Conservation (phyloP, 2,329 filamentous ascomycete species). For the Fusarium anthophilum region DNA sequence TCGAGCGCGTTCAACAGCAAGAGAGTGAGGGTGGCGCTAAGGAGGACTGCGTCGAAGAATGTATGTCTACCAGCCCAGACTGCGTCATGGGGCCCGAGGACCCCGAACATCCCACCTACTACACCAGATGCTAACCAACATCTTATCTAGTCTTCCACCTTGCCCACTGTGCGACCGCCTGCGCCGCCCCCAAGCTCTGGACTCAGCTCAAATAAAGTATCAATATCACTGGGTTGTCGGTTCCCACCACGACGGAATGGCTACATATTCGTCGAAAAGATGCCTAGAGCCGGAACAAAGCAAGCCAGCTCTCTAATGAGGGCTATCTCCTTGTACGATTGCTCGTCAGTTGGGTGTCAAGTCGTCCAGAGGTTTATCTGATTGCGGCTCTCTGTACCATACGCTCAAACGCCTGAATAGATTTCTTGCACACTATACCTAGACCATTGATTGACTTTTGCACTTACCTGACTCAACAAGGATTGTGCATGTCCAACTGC, state of each 20-base stretch:
- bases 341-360: conserved; percentile 35
- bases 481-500: neutral
- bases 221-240: conserved; percentile 24
- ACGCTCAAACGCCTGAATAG: conserved; percentile 47
- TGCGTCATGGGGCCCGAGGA: conserved; percentile 9
- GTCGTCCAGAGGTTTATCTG: conserved; percentile 27
- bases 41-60: conserved; percentile 99
- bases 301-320: conserved; percentile 25
- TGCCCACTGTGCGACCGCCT: conserved; percentile 91
- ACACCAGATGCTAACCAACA: conserved; percentile 23
- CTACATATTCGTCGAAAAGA: conserved; percentile 38
- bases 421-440: conserved; percentile 37
- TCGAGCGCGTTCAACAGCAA: conserved; percentile 79
- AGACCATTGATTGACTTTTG: conserved; percentile 14
- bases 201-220: conserved; percentile 82
- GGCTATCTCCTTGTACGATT: conserved; percentile 38
- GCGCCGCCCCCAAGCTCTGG: conserved; percentile 97
- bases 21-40: conserved; percentile 77
- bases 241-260: conserved; percentile 36
- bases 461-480: neutral
- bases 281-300: conserved; percentile 38
- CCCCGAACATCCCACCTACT: neutral
- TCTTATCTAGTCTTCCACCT: conserved; percentile 92
- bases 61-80: conserved; percentile 62
- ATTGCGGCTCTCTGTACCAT: conserved; percentile 44